phyloP scores from a whole-genome alignment of 176 grass and related monocot genomes.

The Oryza glaberrima region DNA sequence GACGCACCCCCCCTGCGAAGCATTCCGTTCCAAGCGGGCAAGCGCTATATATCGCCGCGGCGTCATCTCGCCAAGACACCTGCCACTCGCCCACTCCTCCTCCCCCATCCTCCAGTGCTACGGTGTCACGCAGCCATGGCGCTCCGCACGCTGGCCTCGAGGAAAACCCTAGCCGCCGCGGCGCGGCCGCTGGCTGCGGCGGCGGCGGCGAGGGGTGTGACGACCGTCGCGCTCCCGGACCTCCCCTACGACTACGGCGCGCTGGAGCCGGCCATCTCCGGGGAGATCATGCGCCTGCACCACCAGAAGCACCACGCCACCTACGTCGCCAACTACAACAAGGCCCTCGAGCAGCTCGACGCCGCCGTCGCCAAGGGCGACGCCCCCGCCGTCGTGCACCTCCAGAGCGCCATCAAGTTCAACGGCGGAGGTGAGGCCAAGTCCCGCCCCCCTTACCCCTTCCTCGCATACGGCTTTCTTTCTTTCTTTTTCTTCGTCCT shows the following conservation, averaged over 20 bases:
- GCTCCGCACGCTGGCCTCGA: conserved; percentile 58
- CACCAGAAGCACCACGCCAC: conserved; percentile 99
- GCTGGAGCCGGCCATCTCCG: conserved; percentile 86
- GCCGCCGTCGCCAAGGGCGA: conserved; percentile 76
- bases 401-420: conserved; percentile 98
- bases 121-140: conserved; percentile 56
- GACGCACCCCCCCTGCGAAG: neutral
- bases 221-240: conserved; percentile 68
- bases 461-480: neutral
- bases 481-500: neutral
- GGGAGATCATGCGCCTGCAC: conserved; percentile 94
- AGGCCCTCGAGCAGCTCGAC: conserved; percentile 94
- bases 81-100: neutral
- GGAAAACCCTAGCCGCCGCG: conserved; percentile 56
- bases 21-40: too few species aligned
- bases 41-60: neutral
- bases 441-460: neutral
- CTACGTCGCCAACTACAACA: conserved; percentile 99
- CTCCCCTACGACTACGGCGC: conserved; percentile 92
- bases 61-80: neutral
- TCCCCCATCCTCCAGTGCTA: neutral
- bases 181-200: conserved; percentile 8
- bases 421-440: conserved; percentile 77
- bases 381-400: conserved; percentile 56
- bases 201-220: conserved; percentile 45